phyloP scores from a whole-genome alignment of 768 basidiomycete genomes.

The Vararia minispora region DNA sequence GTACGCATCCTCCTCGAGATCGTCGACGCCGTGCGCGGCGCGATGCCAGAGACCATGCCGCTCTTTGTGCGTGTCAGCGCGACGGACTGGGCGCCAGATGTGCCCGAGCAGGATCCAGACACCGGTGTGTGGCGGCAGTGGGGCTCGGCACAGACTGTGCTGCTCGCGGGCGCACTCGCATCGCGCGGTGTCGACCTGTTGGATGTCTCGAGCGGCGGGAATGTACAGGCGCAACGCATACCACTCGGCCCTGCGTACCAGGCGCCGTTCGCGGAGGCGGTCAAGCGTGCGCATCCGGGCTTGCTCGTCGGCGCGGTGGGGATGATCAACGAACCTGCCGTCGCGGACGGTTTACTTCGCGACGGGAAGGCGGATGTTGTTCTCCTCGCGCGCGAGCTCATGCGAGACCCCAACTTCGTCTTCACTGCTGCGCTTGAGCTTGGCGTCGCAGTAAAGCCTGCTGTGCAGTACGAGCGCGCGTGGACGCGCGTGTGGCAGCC shows the following conservation, averaged over 20 bases:
- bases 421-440: conserved; percentile 46
- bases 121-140: conserved; percentile 55
- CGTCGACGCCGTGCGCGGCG: conserved; percentile 48
- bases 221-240: conserved; percentile 26
- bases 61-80: conserved; percentile 67
- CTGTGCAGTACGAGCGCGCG: no score
- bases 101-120: conserved; percentile 44
- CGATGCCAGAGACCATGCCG: conserved; percentile 51
- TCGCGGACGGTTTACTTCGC: conserved; percentile 48
- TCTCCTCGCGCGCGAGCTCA: conserved; percentile 31
- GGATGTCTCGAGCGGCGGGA: conserved; percentile 63
- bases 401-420: conserved; percentile 44
- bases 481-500: no score
- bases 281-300: conserved; percentile 35
- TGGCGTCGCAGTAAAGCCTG: conserved; percentile 32
- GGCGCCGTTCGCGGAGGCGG: conserved; percentile 43
- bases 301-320: conserved; percentile 44
- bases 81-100: conserved; percentile 70
- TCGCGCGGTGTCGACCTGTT: conserved; percentile 65
- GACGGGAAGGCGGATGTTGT: conserved; percentile 46
- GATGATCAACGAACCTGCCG: conserved; percentile 39
- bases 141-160: conserved; percentile 63
- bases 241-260: conserved; percentile 32
- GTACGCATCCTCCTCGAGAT: conserved; percentile 51
- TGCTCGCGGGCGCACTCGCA: conserved; percentile 45